Evolutionary conservation across 768 basidiomycete genomes (phyloP).

Genomic region (Russula vinacea): DNA sequence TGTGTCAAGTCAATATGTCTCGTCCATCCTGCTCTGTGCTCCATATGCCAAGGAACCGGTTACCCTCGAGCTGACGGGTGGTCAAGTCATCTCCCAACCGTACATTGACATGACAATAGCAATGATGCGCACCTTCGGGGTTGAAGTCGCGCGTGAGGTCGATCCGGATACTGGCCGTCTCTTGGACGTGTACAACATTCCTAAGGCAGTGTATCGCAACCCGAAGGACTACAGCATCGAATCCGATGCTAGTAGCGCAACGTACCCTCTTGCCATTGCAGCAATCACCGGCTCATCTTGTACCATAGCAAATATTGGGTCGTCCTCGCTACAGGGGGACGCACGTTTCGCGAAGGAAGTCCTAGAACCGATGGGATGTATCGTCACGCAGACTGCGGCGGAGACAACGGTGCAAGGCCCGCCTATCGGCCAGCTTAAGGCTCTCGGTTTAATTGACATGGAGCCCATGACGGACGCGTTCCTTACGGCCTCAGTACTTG

Average conservation of each 20-base stretch:
- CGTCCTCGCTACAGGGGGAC: slow-evolving; percentile 91
- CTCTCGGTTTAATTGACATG: slow-evolving; percentile 90
- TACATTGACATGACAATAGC: slow-evolving; percentile 99
- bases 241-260: slow-evolving; percentile 91
- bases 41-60: slow-evolving; percentile 86
- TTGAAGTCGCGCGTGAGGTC: slow-evolving; percentile 63
- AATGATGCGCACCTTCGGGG: slow-evolving; percentile 94
- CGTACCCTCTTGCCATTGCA: slow-evolving; percentile 95
- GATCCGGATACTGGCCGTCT: slow-evolving; percentile 58
- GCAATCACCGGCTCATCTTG: slow-evolving; percentile 97
- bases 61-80: slow-evolving; percentile 86
- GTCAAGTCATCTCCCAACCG: slow-evolving; percentile 95
- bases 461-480: slow-evolving; percentile 99
- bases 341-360: slow-evolving; percentile 93
- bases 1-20: slow-evolving; percentile 97
- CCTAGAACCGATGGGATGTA: slow-evolving; percentile 92
- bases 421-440: slow-evolving; percentile 72
- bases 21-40: slow-evolving; percentile 92
- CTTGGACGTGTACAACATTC: slow-evolving; percentile 85
- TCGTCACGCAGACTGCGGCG: slow-evolving; percentile 79
- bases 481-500: slow-evolving; percentile 89
- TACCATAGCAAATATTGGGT: slow-evolving; percentile 90
- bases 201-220: slow-evolving; percentile 71
- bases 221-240: slow-evolving; percentile 87
- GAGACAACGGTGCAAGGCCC: slow-evolving; percentile 94